phyloP scores from a whole-genome alignment of 139 green algal genomes.

The Nannochloris sp. region DNA sequence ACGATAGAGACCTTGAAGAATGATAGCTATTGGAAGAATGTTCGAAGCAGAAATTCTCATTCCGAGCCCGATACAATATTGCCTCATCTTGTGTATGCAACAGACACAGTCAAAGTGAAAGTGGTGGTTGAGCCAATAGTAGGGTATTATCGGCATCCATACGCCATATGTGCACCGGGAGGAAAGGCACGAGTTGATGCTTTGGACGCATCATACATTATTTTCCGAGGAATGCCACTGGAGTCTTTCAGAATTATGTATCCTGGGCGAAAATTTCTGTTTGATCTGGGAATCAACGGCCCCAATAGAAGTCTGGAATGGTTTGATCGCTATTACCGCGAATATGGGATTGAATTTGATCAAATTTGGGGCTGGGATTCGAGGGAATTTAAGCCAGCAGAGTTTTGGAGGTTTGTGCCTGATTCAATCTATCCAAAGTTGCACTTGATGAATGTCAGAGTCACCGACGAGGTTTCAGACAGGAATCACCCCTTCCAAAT shows the following conservation, averaged over 20 bases:
- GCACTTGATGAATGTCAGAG: not conserved
- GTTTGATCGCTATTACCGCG: not conserved
- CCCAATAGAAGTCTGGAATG: constrained; percentile 1
- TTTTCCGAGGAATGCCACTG: constrained; percentile 1
- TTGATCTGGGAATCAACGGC: constrained; percentile 1
- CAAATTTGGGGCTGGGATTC: not conserved
- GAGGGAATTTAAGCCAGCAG: not conserved
- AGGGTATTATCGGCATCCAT: not conserved
- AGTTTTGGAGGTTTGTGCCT: not conserved
- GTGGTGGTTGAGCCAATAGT: not conserved
- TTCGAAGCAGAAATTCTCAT: not conserved
- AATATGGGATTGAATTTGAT: not conserved
- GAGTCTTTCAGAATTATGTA: not conserved
- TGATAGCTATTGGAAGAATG: not conserved
- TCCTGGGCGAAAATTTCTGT: not conserved
- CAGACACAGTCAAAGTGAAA: not conserved
- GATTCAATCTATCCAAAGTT: constrained; percentile 1
- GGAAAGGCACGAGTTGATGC: not conserved
- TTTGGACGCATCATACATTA: not conserved
- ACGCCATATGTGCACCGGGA: not conserved
- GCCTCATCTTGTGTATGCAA: not conserved
- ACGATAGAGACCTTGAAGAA: not conserved
- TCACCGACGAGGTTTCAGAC: not conserved
- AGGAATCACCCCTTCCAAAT: not conserved
- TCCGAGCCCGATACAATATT: not conserved